Conservation (phyloP, 2,329 filamentous ascomycete genomes). For the Monilinia polystroma region DNA sequence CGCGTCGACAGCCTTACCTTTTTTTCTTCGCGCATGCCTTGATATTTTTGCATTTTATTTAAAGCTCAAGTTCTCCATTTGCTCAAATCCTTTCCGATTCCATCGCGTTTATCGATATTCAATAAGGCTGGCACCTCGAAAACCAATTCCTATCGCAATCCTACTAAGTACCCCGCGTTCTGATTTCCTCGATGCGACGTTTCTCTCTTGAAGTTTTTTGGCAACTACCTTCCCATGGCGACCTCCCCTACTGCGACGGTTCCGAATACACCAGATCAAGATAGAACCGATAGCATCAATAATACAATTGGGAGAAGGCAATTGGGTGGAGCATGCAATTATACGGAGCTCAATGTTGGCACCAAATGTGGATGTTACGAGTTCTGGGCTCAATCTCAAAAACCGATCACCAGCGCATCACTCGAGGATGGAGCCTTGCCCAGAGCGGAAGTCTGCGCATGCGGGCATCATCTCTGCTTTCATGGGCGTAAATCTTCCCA, state of each 20-base stretch:
- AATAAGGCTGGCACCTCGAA: slow-evolving; percentile 10
- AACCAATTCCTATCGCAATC: slow-evolving; percentile 3
- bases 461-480: slow-evolving; percentile 58
- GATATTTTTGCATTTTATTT: slow-evolving; percentile 14
- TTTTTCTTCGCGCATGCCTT: slow-evolving; percentile 27
- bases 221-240: slow-evolving; percentile 37
- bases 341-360: slow-evolving; percentile 47
- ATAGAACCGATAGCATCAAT: slow-evolving; percentile 31
- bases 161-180: neutral
- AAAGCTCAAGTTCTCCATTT: neutral
- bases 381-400: slow-evolving; percentile 49
- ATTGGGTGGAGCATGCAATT: slow-evolving; percentile 54
- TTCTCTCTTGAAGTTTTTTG: slow-evolving; percentile 19
- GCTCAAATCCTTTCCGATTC: slow-evolving; percentile 1
- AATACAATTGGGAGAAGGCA: slow-evolving; percentile 29
- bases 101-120: slow-evolving; percentile 3
- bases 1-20: slow-evolving; percentile 28
- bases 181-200: slow-evolving; percentile 33
- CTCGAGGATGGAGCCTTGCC: slow-evolving; percentile 18
- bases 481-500: slow-evolving; percentile 42
- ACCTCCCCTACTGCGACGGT: slow-evolving; percentile 27
- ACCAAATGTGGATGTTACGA: slow-evolving; percentile 52
- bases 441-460: slow-evolving; percentile 46
- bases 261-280: slow-evolving; percentile 38
- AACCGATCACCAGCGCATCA: neutral